These are phyloP conservation scores for Lizanozyma gosingica DNA, from an alignment of 1,139 yeast species.

Conservation along the genomic window DNA sequence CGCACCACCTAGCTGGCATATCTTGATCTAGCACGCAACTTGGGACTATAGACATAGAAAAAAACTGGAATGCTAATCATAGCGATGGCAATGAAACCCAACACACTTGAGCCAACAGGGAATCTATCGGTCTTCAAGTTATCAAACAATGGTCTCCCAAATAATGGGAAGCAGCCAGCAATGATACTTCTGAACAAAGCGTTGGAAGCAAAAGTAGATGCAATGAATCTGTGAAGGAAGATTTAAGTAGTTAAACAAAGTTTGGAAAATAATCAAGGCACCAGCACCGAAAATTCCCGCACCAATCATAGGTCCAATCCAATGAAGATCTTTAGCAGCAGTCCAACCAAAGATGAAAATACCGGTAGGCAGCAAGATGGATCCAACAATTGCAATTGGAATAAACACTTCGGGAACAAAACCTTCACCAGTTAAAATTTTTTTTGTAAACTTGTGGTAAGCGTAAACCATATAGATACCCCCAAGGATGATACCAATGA, in stretches of 20 bases:
- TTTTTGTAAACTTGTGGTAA: slow-evolving; percentile 16
- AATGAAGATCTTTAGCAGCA: slow-evolving; percentile 25
- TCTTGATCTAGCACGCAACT: slow-evolving; percentile 38
- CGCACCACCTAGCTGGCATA: slow-evolving; percentile 19
- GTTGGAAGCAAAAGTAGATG: slow-evolving; percentile 54
- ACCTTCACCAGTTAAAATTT: slow-evolving; percentile 13
- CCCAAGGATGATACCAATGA: slow-evolving; percentile 32
- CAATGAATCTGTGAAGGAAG: slow-evolving; percentile 32
- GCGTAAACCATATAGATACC: slow-evolving; percentile 18
- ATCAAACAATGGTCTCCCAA: slow-evolving; percentile 43
- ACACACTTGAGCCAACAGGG: slow-evolving; percentile 45
- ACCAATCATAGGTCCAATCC: slow-evolving; percentile 39
- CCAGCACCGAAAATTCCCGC: slow-evolving; percentile 28
- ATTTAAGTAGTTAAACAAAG: slow-evolving; percentile 16
- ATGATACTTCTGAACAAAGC: slow-evolving; percentile 42
- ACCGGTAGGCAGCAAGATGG: slow-evolving; percentile 33
- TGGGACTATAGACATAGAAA: slow-evolving; percentile 41
- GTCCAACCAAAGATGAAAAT: slow-evolving; percentile 47
- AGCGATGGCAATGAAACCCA: slow-evolving; percentile 32
- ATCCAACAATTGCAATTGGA: slow-evolving; percentile 36
- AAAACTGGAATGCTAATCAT: slow-evolving; percentile 40
- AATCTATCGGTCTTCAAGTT: slow-evolving; percentile 35
- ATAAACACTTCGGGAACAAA: slow-evolving; percentile 33
- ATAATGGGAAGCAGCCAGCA: slow-evolving; percentile 58
- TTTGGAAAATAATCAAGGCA: slow-evolving; percentile 33